Evolutionary conservation across 2,329 filamentous ascomycete species (phyloP), one percentile per base, ranked within the genome.

Genomic region (Aspergillus unguis): DNA sequence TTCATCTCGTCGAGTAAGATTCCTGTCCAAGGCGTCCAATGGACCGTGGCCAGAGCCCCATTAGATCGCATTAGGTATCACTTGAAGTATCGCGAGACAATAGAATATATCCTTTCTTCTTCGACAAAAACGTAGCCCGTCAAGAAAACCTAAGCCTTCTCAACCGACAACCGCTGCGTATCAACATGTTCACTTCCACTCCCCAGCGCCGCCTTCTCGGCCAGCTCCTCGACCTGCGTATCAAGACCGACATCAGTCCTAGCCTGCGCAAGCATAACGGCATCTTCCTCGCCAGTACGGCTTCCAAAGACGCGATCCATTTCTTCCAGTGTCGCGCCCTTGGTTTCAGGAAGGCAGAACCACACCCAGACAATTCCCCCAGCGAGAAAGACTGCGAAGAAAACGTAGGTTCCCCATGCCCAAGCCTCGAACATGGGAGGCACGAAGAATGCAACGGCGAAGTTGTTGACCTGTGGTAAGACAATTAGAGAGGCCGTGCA

Each of bases 261-360:
- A 2, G 29, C 37, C n/a, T 33, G 29, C 17, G 37, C 37, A 2
- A 48, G 23, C 37, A 31, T 38, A 11, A 29, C 38, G 7, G 62
- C 62, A 36, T 65, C 63, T 9, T 54, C 56, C 44, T 62, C 62
- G 1, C 63, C 70, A 6, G 64, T 63, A 6, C 33, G 32, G 9
- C 67, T 60, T 9, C 58, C 61, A 23, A 73, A 65, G 26, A 72
- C 67, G 4, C 54, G 70, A 59, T 83, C 80, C 62, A 74, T 72
- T 64, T 84, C 80, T 58, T 80, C 75, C 27, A 85, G 77, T 50
- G 77, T 72, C 57, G 73, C 74, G 72, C 80, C 78, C 73, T 85
- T 83, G 57, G 81, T 80, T 5, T 75, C 75, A 1, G 80, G 84
- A 64, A 86, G 74, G 58, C 60, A 65, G 50, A 64, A 62, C 43